Conservation (phyloP, 148 eudicot species). For the Amaranthus cruentus region DNA sequence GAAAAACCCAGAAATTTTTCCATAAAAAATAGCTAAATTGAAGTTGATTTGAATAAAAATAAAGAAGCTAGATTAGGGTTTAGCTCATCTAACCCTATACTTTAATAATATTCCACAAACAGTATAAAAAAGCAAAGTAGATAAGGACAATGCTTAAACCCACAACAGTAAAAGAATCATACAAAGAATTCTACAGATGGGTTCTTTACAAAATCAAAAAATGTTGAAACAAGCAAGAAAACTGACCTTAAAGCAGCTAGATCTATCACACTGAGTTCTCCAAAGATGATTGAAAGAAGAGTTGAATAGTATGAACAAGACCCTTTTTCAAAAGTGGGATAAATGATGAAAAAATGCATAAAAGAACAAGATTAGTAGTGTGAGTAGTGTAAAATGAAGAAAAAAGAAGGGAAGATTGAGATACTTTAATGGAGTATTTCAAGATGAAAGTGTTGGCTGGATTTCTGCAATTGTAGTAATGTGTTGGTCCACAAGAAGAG, state of each 20-base stretch:
- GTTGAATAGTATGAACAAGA: slow-evolving; percentile 2
- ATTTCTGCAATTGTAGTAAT: too few relatives aligned
- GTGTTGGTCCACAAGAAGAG: too few relatives aligned
- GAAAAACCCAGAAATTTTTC: not conserved
- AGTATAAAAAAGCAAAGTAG: slow-evolving; percentile 8
- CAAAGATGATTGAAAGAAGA: not conserved
- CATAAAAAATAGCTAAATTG: not conserved
- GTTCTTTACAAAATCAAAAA: not conserved
- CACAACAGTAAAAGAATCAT: not conserved
- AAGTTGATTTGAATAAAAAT: too few relatives aligned
- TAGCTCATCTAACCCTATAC: not conserved
- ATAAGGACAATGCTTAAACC: slow-evolving; percentile 11
- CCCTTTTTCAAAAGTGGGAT: not conserved
- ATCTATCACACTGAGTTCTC: slow-evolving; percentile 13
- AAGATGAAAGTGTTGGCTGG: too few relatives aligned
- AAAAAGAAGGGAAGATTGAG: too few relatives aligned
- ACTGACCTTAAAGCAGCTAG: slow-evolving; percentile 25
- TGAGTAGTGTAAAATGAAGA: not conserved
- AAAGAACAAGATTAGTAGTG: not conserved
- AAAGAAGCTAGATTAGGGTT: not conserved
- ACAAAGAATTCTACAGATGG: slow-evolving; percentile 1
- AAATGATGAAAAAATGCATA: not conserved
- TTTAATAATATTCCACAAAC: not conserved
- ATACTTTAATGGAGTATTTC: too few relatives aligned
- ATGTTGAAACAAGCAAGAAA: not conserved